Evolutionary conservation across 2,329 filamentous ascomycete genomes (phyloP).

Genomic region (Clarireedia paspali): DNA sequence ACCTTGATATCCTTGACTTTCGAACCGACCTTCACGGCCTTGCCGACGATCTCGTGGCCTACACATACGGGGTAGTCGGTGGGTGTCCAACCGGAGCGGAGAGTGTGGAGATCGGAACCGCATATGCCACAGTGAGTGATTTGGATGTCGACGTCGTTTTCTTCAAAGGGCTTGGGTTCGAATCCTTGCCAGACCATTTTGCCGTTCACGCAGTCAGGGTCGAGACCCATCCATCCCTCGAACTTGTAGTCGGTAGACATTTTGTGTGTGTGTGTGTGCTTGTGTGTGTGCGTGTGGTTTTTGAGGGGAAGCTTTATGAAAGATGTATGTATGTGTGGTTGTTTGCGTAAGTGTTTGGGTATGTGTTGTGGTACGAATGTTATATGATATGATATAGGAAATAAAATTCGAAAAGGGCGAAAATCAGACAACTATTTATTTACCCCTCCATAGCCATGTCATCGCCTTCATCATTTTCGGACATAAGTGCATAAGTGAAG

Average conservation of each 20-base stretch:
- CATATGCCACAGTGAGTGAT: constrained; percentile 44
- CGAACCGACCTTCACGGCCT: constrained; percentile 43
- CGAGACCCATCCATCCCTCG: constrained; percentile 24
- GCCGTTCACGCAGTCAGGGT: constrained; percentile 20
- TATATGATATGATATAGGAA: too few relatives aligned
- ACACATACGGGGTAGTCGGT: constrained; percentile 33
- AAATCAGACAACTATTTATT: too few relatives aligned
- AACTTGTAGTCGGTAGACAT: constrained; percentile 7
- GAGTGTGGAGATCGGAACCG: constrained; percentile 29
- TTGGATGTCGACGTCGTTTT: constrained; percentile 40
- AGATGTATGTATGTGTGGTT: background rate
- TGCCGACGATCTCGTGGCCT: constrained; percentile 44
- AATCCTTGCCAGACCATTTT: constrained; percentile 30
- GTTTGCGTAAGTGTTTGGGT: too few relatives aligned
- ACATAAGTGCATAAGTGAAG: too few relatives aligned
- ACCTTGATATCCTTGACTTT: constrained; percentile 48
- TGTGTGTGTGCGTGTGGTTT: too few relatives aligned
- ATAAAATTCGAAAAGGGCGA: too few relatives aligned
- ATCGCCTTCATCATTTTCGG: too few relatives aligned
- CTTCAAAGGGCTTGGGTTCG: constrained; percentile 38
- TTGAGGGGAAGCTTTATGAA: too few relatives aligned
- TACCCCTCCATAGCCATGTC: too few relatives aligned
- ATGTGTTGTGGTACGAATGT: too few relatives aligned
- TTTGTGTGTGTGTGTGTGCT: background rate
- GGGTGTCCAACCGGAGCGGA: constrained; percentile 22